A percentile compares a stretch with the other conserved stretches of the same genome.
Conservation (phyloP, 1,284 basidiomycete genomes). For the Trichosporon inkin region DNA sequence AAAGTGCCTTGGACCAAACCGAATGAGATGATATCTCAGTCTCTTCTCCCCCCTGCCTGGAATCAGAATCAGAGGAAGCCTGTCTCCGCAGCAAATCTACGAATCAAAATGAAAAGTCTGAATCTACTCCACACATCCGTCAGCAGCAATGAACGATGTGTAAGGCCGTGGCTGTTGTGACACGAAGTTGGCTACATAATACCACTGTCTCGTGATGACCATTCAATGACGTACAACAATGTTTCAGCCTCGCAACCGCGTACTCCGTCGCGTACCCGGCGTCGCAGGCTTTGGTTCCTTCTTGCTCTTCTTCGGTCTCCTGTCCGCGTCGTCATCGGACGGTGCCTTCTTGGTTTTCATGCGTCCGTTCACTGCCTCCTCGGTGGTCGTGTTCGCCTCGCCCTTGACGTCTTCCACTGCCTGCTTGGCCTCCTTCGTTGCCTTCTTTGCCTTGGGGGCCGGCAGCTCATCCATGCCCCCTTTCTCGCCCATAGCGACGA, state of each 20-base stretch:
- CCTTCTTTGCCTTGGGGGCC: constrained; percentile 4
- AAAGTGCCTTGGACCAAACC: not conserved
- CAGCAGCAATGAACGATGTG: not conserved
- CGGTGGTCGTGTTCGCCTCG: not conserved
- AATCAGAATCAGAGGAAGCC: too few relatives aligned
- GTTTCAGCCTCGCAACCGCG: constrained; percentile 10
- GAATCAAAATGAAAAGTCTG: not conserved
- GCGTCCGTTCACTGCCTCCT: not conserved
- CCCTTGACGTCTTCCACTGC: constrained; percentile 10
- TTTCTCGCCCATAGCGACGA: constrained; percentile 62
- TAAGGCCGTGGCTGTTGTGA: too few relatives aligned
- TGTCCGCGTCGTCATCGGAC: constrained; percentile 1
- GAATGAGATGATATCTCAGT: not conserved
- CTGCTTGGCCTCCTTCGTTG: not conserved
- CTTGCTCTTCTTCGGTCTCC: constrained; percentile 5
- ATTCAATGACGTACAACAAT: not conserved
- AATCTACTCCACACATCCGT: too few relatives aligned
- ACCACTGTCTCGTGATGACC: constrained; percentile 3
- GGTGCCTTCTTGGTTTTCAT: not conserved
- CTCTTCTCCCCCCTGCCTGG: not conserved
- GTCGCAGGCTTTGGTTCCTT: constrained; percentile 14
- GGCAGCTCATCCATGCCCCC: constrained; percentile 54
- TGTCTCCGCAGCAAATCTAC: not conserved
- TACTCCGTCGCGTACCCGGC: constrained; percentile 19
- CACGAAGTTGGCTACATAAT: not conserved